These are phyloP conservation scores for Xanthoparmelia taractica DNA, from an alignment of 495 filamentous ascomycete genomes.

Conservation along the genomic window DNA sequence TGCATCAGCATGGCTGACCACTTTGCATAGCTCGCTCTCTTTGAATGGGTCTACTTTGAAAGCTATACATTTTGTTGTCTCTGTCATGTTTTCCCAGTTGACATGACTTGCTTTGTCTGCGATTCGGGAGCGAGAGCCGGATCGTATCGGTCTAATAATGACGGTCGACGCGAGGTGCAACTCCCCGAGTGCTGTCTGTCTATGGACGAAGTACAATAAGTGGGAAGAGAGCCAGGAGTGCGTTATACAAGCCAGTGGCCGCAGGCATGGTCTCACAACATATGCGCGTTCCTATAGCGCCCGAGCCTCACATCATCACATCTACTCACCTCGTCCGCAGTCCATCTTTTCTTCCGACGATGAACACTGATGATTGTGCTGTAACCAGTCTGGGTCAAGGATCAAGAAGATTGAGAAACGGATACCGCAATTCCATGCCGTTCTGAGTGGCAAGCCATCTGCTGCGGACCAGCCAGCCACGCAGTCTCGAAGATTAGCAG, in stretches of 20 bases:
- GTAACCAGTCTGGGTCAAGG: background rate
- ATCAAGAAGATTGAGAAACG: background rate
- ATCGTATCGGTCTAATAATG: background rate
- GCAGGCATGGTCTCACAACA: background rate
- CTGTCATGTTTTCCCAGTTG: background rate
- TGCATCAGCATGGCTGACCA: background rate
- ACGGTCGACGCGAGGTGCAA: background rate
- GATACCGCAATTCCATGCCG: background rate
- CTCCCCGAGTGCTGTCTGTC: background rate
- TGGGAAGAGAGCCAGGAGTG: too few species aligned
- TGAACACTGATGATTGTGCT: background rate
- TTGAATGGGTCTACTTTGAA: background rate
- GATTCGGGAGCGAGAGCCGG: background rate
- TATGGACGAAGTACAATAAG: background rate
- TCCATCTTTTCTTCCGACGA: background rate
- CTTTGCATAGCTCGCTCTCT: background rate
- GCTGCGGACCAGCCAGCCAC: background rate
- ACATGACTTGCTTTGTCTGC: background rate
- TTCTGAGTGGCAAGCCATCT: background rate
- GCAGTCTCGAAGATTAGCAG: background rate
- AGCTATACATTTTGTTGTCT: background rate
- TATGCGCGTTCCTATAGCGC: too few species aligned
- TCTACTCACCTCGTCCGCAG: background rate
- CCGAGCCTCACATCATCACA: background rate
- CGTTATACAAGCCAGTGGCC: too few species aligned